A percentile compares a stretch with the other conserved stretches of the same genome.
phyloP scores from a whole-genome alignment of 2,329 filamentous ascomycete genomes.

The Lachnellula occidentalis region DNA sequence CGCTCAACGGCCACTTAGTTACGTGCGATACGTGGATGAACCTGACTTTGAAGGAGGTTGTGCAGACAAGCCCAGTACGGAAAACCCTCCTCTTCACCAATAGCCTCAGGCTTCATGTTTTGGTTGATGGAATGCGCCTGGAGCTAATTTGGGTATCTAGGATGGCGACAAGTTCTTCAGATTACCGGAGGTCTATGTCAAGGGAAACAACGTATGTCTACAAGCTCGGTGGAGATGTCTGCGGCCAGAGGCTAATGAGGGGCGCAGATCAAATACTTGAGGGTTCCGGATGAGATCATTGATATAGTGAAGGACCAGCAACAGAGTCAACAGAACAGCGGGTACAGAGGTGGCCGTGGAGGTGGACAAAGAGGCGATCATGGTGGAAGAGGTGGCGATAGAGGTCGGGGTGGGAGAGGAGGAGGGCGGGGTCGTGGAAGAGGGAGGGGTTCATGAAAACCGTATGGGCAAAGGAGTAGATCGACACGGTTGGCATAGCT shows the following conservation, averaged over 20 bases:
- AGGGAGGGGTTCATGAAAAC: slow-evolving; percentile 23
- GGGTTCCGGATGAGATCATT: slow-evolving; percentile 94
- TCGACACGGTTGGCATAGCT: neutral
- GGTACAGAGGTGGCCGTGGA: slow-evolving; percentile 60
- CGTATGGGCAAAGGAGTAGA: neutral
- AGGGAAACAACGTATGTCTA: slow-evolving; percentile 80
- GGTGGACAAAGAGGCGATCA: slow-evolving; percentile 53
- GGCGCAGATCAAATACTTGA: slow-evolving; percentile 83
- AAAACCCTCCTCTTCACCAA: neutral
- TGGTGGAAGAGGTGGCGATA: slow-evolving; percentile 43
- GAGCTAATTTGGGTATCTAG: slow-evolving; percentile 35
- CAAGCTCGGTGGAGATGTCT: neutral
- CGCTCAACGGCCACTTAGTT: slow-evolving; percentile 90
- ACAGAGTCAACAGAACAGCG: slow-evolving; percentile 28
- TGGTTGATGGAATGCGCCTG: neutral
- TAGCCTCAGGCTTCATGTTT: neutral
- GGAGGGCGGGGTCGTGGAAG: slow-evolving; percentile 25
- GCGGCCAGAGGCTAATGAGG: slow-evolving; percentile 4
- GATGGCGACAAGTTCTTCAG: slow-evolving; percentile 93
- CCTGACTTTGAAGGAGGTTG: slow-evolving; percentile 91
- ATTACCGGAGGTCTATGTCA: slow-evolving; percentile 89
- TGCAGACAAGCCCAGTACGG: slow-evolving; percentile 80
- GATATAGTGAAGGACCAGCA: slow-evolving; percentile 91
- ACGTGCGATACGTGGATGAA: slow-evolving; percentile 99
- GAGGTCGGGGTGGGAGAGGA: slow-evolving; percentile 34